Evolutionary conservation across 2,329 filamentous ascomycete genomes (phyloP).

Genomic region (Colletotrichum lentis): DNA sequence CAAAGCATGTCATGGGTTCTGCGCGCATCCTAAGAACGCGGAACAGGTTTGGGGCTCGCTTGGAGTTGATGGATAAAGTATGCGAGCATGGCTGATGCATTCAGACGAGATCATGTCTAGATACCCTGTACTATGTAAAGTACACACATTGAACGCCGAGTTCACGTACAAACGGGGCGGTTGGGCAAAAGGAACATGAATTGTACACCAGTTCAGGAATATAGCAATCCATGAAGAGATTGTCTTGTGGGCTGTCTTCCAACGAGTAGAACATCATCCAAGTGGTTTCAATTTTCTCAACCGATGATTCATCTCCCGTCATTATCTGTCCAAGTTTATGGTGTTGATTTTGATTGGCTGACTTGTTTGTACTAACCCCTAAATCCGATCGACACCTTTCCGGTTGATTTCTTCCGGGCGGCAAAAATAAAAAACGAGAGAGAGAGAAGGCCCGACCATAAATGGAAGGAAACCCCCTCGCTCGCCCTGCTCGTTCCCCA

Average conservation of each 20-base stretch:
- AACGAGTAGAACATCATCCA: background rate
- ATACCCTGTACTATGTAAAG: conserved; percentile 33
- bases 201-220: background rate
- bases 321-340: background rate
- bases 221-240: background rate
- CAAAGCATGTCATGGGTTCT: conserved; percentile 34
- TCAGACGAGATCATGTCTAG: conserved; percentile 25
- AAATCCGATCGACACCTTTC: conserved; percentile 24
- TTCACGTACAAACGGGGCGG: background rate
- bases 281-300: background rate
- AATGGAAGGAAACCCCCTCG: conserved; percentile 13
- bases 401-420: conserved; percentile 17
- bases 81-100: conserved; percentile 1
- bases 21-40: conserved; percentile 28
- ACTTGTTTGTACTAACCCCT: background rate
- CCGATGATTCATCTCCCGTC: conserved; percentile 28
- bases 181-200: background rate
- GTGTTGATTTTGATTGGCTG: background rate
- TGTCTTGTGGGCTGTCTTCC: too few relatives aligned
- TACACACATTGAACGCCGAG: conserved; percentile 10
- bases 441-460: too few relatives aligned
- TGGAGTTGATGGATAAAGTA: conserved; percentile 13
- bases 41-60: conserved; percentile 19
- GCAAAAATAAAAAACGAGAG: too few relatives aligned
- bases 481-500: conserved; percentile 29